These are phyloP conservation scores for Vachellia collinsii DNA, from an alignment of 306 rosid species.

Conservation along the genomic window DNA sequence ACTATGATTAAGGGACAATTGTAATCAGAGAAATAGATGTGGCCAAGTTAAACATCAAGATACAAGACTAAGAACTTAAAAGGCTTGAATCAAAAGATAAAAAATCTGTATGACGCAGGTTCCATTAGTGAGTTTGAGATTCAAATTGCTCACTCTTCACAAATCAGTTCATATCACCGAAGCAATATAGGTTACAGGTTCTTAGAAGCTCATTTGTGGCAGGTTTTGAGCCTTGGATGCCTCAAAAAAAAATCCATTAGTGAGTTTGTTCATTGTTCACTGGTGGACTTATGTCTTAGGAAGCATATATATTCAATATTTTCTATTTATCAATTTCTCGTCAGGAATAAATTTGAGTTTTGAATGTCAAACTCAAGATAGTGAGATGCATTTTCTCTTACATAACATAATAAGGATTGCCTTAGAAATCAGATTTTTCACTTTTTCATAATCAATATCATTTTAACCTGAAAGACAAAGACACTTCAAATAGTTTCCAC, in stretches of 20 bases:
- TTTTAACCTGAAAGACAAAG: background rate
- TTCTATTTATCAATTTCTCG: slow-evolving; percentile 4
- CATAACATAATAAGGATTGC: background rate
- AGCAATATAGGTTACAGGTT: background rate
- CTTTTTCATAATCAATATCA: background rate
- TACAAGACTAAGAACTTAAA: background rate
- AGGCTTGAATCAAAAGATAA: background rate
- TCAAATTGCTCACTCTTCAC: background rate
- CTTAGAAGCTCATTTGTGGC: background rate
- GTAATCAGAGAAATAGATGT: background rate
- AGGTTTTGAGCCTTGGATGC: slow-evolving; percentile 1
- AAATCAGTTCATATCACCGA: background rate
- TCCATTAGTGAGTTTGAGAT: background rate
- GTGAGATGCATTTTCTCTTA: background rate
- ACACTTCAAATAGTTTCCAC: background rate
- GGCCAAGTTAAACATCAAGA: background rate
- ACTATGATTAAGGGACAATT: background rate
- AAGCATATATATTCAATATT: background rate
- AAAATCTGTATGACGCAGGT: background rate
- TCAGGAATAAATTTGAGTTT: background rate
- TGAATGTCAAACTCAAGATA: background rate
- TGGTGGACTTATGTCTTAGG: background rate
- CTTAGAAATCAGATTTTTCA: background rate
- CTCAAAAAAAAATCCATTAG: background rate
- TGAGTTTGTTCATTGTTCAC: background rate